phyloP scores from a whole-genome alignment of 1,139 yeast species.

The Pneumocystis wakefieldiae region DNA sequence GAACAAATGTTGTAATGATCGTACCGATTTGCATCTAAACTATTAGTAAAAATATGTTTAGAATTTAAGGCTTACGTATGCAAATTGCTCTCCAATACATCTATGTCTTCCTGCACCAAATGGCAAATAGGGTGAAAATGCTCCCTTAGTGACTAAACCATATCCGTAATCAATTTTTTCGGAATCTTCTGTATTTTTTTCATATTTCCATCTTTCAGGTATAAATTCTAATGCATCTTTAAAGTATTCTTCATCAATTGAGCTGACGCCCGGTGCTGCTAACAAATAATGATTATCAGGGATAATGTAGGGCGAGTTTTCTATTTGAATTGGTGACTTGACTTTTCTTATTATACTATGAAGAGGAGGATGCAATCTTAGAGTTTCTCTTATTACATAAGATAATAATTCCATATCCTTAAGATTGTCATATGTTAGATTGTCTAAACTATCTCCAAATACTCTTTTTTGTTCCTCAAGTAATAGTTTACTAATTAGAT shows the following conservation, averaged over 20 bases:
- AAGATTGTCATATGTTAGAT: constrained; percentile 61
- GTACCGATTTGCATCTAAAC: constrained; percentile 56
- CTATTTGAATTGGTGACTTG: constrained; percentile 59
- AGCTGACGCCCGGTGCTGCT: constrained; percentile 88
- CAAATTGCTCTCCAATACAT: constrained; percentile 98
- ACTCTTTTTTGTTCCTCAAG: constrained; percentile 58
- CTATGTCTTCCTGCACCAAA: constrained; percentile 99
- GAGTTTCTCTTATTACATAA: constrained; percentile 76
- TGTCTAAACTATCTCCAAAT: constrained; percentile 29
- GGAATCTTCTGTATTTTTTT: constrained; percentile 26
- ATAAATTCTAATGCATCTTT: constrained; percentile 54
- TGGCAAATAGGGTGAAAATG: constrained; percentile 85
- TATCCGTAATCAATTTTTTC: constrained; percentile 70
- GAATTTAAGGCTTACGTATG: constrained; percentile 37
- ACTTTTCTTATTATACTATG: constrained; percentile 94
- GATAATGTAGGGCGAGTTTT: constrained; percentile 63
- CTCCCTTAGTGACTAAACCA: constrained; percentile 93
- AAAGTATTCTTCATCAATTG: constrained; percentile 61
- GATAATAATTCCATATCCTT: constrained; percentile 69
- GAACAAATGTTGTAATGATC: constrained; percentile 58
- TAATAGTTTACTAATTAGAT: constrained; percentile 46
- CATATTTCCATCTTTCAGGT: constrained; percentile 70
- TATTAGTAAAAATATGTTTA: background rate
- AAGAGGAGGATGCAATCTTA: constrained; percentile 89
- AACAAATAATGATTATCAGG: constrained; percentile 82